Conservation (phyloP, 1,284 basidiomycete genomes). For the Trichosporon asahii region DNA sequence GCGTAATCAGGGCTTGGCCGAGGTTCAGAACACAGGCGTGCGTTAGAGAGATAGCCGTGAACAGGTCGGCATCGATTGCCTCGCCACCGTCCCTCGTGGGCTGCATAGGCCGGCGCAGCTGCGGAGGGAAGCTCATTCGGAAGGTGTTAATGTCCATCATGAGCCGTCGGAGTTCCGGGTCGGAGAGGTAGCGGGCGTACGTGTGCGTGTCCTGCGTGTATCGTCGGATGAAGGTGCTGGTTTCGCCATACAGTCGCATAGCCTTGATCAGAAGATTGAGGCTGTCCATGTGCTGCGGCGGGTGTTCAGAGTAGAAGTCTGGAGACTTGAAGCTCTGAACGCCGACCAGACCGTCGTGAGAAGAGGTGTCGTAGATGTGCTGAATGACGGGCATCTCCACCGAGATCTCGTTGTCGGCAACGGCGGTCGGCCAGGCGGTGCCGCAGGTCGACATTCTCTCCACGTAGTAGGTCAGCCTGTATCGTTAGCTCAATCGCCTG, state of each 20-base stretch:
- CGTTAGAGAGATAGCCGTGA: constrained; percentile 32
- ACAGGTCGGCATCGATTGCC: constrained; percentile 36
- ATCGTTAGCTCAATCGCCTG: neutral
- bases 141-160: constrained; percentile 41
- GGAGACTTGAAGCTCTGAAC: constrained; percentile 36
- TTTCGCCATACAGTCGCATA: constrained; percentile 58
- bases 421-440: constrained; percentile 9
- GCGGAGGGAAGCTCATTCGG: constrained; percentile 35
- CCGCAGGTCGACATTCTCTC: constrained; percentile 24
- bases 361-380: constrained; percentile 26
- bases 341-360: constrained; percentile 27
- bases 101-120: constrained; percentile 35
- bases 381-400: constrained; percentile 44
- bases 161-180: constrained; percentile 33
- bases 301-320: constrained; percentile 26
- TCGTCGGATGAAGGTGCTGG: constrained; percentile 34
- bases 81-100: constrained; percentile 17
- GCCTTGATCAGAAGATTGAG: constrained; percentile 61
- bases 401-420: constrained; percentile 41
- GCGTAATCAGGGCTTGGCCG: constrained; percentile 41
- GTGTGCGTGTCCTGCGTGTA: constrained; percentile 37
- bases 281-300: constrained; percentile 48
- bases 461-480: constrained; percentile 34
- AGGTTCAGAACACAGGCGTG: constrained; percentile 37
- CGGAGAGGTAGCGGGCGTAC: constrained; percentile 32